Conservation (phyloP, 202 grass and related monocot genomes). For the Musa balbisiana region DNA sequence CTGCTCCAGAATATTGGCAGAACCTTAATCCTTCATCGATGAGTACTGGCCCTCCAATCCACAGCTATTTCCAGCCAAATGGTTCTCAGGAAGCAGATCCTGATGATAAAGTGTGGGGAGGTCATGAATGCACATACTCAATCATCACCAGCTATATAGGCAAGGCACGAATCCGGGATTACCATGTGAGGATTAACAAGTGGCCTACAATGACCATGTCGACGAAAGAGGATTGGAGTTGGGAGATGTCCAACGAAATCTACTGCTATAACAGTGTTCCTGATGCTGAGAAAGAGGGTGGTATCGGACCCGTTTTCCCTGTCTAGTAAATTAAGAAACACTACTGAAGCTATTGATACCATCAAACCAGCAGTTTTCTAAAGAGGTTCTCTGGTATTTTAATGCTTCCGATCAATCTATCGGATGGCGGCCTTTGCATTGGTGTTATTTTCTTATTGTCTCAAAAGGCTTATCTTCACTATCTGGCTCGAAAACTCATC, state of each 20-base stretch:
- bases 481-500: no score
- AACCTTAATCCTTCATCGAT: constrained; percentile 81
- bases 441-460: no score
- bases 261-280: constrained; percentile 64
- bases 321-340: constrained; percentile 36
- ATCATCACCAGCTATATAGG: constrained; percentile 72
- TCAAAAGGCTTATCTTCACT: no score
- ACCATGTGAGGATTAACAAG: constrained; percentile 77
- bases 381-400: no score
- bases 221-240: constrained; percentile 74
- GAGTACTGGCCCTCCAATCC: constrained; percentile 67
- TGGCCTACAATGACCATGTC: constrained; percentile 63
- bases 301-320: no score
- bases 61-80: constrained; percentile 63
- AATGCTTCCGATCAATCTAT: no score
- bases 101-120: constrained; percentile 65
- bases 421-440: no score
- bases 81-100: constrained; percentile 64
- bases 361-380: no score
- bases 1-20: constrained; percentile 83
- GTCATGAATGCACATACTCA: constrained; percentile 64
- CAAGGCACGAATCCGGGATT: constrained; percentile 48
- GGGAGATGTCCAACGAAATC: constrained; percentile 73
- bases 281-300: constrained; percentile 50
- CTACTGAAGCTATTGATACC: no score